Evolutionary conservation across 2,329 filamentous ascomycete genomes (phyloP).

Genomic region (Ophiostoma himal-ulmi): DNA sequence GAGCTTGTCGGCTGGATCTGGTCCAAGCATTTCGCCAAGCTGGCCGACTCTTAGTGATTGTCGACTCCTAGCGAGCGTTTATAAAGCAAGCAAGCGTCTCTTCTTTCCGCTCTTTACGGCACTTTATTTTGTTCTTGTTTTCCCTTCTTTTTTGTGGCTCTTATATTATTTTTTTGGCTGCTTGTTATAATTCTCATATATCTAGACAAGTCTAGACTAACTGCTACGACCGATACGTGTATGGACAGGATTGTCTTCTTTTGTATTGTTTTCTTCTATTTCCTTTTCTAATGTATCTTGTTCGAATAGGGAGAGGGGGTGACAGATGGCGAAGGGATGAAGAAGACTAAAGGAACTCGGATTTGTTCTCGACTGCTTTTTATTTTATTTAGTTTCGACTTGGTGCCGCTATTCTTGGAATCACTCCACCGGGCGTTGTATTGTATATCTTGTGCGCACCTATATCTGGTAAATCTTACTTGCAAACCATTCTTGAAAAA

Average conservation of each 20-base stretch:
- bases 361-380: neutral
- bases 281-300: neutral
- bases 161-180: neutral
- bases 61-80: neutral
- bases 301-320: neutral
- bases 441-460: neutral
- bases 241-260: constrained; percentile 1
- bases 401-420: neutral
- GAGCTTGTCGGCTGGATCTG: constrained; percentile 92
- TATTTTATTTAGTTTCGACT: neutral
- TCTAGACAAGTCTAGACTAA: neutral
- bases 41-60: constrained; percentile 43
- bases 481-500: too few relatives aligned
- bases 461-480: neutral
- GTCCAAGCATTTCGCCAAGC: constrained; percentile 90
- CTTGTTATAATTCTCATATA: neutral
- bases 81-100: neutral
- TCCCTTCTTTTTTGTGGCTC: neutral
- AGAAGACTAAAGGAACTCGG: neutral
- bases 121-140: neutral
- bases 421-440: neutral
- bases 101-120: neutral
- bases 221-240: constrained; percentile 11
- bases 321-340: too few relatives aligned
- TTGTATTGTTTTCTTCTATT: constrained; percentile 11